Evolutionary conservation across 2,329 filamentous ascomycete species (phyloP).

Genomic region (Macrophomina phaseolina): DNA sequence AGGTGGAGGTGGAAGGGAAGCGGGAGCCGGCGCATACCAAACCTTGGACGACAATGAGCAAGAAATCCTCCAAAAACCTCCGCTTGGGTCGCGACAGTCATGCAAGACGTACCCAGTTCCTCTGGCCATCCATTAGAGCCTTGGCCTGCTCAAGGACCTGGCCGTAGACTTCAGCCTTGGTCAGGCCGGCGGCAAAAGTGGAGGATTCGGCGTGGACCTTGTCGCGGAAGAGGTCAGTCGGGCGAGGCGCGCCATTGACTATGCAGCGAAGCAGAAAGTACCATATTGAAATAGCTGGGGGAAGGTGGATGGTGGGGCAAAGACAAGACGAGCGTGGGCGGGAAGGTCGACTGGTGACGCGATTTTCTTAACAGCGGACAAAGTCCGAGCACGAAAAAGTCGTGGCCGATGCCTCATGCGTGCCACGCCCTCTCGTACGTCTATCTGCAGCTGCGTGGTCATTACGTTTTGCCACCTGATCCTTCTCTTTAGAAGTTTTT

Average conservation of each 20-base stretch:
- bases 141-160: slow-evolving; percentile 75
- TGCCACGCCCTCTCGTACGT: background rate
- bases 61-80: background rate
- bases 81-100: background rate
- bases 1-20: background rate
- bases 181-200: slow-evolving; percentile 69
- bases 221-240: slow-evolving; percentile 7
- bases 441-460: too few relatives aligned
- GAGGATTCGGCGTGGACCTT: slow-evolving; percentile 79
- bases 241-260: background rate
- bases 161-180: slow-evolving; percentile 74
- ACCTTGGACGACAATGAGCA: slow-evolving; percentile 23
- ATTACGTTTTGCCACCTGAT: background rate
- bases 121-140: slow-evolving; percentile 72
- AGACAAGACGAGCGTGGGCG: background rate
- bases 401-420: background rate
- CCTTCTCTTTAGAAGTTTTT: background rate
- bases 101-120: slow-evolving; percentile 71
- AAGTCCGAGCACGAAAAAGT: background rate
- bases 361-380: slow-evolving; percentile 9
- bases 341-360: background rate
- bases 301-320: background rate
- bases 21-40: slow-evolving; percentile 20
- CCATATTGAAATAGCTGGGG: slow-evolving; percentile 1
- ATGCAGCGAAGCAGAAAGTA: background rate